These are phyloP conservation scores for Phytophthora tubulina DNA, from an alignment of 352 stramenopile species.

Conservation along the genomic window DNA sequence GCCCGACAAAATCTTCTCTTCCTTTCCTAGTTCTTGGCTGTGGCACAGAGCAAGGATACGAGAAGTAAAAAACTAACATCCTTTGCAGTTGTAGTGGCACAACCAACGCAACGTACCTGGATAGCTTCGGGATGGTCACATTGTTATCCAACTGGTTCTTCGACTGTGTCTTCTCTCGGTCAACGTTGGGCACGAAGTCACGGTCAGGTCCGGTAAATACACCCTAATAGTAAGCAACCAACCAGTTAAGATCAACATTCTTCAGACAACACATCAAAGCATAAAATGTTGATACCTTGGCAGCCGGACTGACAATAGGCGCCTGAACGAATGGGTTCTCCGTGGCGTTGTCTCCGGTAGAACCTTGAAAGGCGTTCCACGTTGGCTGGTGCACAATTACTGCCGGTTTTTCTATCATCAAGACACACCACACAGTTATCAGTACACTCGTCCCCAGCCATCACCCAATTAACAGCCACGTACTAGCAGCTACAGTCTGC, in stretches of 20 bases:
- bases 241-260: no score
- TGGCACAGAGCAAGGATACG: neutral
- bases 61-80: slow-evolving; percentile 4
- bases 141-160: slow-evolving; percentile 57
- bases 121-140: slow-evolving; percentile 48
- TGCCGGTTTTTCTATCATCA: slow-evolving; percentile 49
- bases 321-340: slow-evolving; percentile 66
- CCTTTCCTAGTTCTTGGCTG: slow-evolving; percentile 64
- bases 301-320: slow-evolving; percentile 43
- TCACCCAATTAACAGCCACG: slow-evolving; percentile 5
- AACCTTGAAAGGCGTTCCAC: slow-evolving; percentile 64
- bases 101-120: slow-evolving; percentile 39
- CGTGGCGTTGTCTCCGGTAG: slow-evolving; percentile 49
- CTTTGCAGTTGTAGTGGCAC: neutral
- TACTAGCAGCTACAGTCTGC: slow-evolving; percentile 55
- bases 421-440: slow-evolving; percentile 5
- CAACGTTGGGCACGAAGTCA: slow-evolving; percentile 47
- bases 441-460: neutral
- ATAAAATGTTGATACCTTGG: slow-evolving; percentile 23
- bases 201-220: slow-evolving; percentile 49
- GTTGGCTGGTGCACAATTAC: slow-evolving; percentile 54
- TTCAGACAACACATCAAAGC: no score
- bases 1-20: slow-evolving; percentile 72
- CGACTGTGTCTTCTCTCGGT: slow-evolving; percentile 47
- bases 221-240: slow-evolving; percentile 25